Conservation (phyloP, 148 eudicot genomes). For the Dysphania ambrosioides region DNA sequence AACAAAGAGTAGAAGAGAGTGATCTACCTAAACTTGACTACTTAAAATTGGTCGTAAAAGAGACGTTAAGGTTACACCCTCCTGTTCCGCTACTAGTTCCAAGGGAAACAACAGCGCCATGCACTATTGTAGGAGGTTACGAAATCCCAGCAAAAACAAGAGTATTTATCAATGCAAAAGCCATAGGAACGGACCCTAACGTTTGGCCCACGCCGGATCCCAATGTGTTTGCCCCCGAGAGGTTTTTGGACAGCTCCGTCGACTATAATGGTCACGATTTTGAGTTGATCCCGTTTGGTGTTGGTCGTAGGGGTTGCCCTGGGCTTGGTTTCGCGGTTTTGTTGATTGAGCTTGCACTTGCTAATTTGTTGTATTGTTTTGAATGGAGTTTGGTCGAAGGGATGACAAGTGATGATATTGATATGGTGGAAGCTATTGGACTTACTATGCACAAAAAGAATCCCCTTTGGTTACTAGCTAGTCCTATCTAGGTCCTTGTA, state of each 20-base stretch:
- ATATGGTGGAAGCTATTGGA: constrained; percentile 29
- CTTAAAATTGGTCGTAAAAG: constrained; percentile 41
- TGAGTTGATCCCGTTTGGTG: constrained; percentile 54
- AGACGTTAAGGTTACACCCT: constrained; percentile 56
- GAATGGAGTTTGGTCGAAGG: constrained; percentile 34
- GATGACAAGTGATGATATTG: constrained; percentile 28
- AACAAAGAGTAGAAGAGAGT: constrained; percentile 36
- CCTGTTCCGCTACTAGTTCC: constrained; percentile 48
- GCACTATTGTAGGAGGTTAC: constrained; percentile 34
- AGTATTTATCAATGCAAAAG: constrained; percentile 44
- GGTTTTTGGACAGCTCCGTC: constrained; percentile 32
- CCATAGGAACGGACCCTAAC: constrained; percentile 45
- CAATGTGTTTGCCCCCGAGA: constrained; percentile 41
- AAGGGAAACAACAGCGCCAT: constrained; percentile 41
- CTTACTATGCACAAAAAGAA: constrained; percentile 24
- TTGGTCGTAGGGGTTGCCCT: constrained; percentile 52
- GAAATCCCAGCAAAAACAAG: constrained; percentile 49
- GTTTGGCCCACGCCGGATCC: constrained; percentile 39
- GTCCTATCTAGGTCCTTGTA: constrained; percentile 9
- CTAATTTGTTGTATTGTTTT: constrained; percentile 34
- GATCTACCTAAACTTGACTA: constrained; percentile 44
- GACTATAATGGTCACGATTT: constrained; percentile 46
- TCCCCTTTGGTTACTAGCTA: constrained; percentile 23
- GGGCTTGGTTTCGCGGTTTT: constrained; percentile 30
- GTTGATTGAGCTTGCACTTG: constrained; percentile 43